Evolutionary conservation across 2,329 filamentous ascomycete genomes (phyloP).

Genomic region (Stagonosporopsis cucurbitacearum): DNA sequence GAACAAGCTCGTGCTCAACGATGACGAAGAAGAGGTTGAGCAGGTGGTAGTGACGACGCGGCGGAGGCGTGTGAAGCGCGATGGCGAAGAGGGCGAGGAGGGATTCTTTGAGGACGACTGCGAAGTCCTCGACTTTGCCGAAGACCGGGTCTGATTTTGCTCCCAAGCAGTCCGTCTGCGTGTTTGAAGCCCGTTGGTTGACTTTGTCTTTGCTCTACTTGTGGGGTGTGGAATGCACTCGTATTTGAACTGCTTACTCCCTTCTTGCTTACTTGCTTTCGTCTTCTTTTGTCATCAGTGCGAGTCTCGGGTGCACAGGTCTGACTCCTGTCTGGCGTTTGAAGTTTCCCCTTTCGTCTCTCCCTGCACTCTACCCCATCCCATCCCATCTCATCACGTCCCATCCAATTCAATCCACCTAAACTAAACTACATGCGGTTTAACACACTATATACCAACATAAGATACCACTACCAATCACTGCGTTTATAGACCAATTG

Average conservation of each 20-base stretch:
- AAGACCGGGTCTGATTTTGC: conserved; percentile 55
- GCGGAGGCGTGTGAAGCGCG: conserved; percentile 63
- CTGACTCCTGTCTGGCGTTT: background rate
- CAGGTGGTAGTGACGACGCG: conserved; percentile 84
- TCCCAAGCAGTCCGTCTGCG: background rate
- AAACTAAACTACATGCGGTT: too few relatives aligned
- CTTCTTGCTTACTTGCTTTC: too few relatives aligned
- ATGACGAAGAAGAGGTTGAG: conserved; percentile 67
- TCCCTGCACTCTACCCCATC: too few relatives aligned
- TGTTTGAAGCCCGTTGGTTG: background rate
- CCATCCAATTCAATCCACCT: too few relatives aligned
- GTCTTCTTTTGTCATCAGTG: background rate
- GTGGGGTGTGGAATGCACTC: background rate
- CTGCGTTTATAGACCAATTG: too few relatives aligned
- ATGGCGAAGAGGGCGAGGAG: conserved; percentile 65
- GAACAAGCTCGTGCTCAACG: conserved; percentile 57
- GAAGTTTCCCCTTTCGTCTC: too few relatives aligned
- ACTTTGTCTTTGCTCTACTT: background rate
- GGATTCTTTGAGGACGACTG: conserved; percentile 92
- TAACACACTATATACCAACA: too few relatives aligned
- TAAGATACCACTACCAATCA: too few relatives aligned
- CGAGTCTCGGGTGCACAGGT: background rate
- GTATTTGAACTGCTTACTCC: background rate
- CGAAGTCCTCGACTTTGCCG: conserved; percentile 86
- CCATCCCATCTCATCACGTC: too few relatives aligned